These are phyloP conservation scores for Trypanosomatidae sp. DNA, from an alignment of 208 protist species.

Conservation along the genomic window DNA sequence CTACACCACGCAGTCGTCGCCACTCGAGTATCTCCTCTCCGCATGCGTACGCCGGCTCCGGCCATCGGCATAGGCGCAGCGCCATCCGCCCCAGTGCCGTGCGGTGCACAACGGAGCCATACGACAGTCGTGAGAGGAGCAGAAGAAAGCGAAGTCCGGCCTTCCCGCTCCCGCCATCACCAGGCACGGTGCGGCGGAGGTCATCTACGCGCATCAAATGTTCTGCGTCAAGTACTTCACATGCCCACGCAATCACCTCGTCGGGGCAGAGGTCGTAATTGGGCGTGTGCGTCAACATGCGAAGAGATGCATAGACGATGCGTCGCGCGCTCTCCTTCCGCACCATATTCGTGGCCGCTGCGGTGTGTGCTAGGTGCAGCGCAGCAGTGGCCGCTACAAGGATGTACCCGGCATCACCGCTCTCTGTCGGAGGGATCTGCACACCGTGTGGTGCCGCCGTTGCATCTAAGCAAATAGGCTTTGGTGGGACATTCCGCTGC, in stretches of 20 bases:
- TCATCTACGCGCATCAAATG: neutral
- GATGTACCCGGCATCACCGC: slow-evolving; percentile 34
- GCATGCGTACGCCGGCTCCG: slow-evolving; percentile 4
- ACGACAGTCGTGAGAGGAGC: slow-evolving; percentile 51
- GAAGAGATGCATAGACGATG: slow-evolving; percentile 21
- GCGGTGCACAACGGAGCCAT: slow-evolving; percentile 19
- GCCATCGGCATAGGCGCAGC: slow-evolving; percentile 13
- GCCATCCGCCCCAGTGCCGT: slow-evolving; percentile 14
- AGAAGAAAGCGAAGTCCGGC: neutral
- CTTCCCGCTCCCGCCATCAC: neutral
- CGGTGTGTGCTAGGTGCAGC: slow-evolving; percentile 6
- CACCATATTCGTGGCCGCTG: neutral
- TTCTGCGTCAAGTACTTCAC: slow-evolving; percentile 21
- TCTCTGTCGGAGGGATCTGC: slow-evolving; percentile 37
- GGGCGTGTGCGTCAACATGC: slow-evolving; percentile 39
- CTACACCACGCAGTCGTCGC: slow-evolving; percentile 58
- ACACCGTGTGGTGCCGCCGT: slow-evolving; percentile 42
- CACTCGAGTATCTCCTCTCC: slow-evolving; percentile 32
- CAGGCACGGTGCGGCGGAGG: neutral
- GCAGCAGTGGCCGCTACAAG: slow-evolving; percentile 24
- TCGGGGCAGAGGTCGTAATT: slow-evolving; percentile 51
- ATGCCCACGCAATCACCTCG: slow-evolving; percentile 29
- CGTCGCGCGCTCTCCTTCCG: slow-evolving; percentile 6
- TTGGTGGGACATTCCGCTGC: neutral
- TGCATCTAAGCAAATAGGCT: slow-evolving; percentile 36